These are phyloP conservation scores for Escovopsis sp. DNA, from an alignment of 2,329 filamentous ascomycete species.

Conservation along the genomic window DNA sequence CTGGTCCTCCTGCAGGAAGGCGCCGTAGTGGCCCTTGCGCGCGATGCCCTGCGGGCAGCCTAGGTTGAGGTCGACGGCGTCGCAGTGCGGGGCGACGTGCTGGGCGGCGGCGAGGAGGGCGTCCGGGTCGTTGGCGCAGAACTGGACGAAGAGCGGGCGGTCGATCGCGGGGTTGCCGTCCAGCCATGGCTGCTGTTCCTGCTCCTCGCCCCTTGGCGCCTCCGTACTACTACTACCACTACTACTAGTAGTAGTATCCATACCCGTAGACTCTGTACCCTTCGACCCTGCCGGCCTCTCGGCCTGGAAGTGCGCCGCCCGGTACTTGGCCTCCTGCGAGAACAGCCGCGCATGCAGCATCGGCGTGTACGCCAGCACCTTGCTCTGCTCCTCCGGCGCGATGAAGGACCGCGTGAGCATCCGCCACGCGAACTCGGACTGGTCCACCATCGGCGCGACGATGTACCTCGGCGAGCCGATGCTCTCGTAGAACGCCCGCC, in stretches of 20 bases:
- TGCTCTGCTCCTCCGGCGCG: constrained; percentile 43
- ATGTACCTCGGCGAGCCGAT: constrained; percentile 84
- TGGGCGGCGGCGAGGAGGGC: constrained; percentile 65
- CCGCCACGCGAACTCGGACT: constrained; percentile 97
- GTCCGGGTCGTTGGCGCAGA: constrained; percentile 81
- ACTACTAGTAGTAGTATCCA: too few species aligned
- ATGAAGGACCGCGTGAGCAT: constrained; percentile 92
- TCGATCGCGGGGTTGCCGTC: constrained; percentile 80
- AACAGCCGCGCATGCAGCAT: constrained; percentile 95
- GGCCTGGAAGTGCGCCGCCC: constrained; percentile 68
- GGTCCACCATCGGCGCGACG: constrained; percentile 94
- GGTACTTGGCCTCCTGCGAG: constrained; percentile 58
- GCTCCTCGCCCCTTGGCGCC: too few species aligned
- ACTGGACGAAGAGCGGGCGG: constrained; percentile 86
- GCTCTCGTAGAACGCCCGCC: constrained; percentile 85
- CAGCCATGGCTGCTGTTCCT: constrained; percentile 36
- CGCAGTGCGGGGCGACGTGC: constrained; percentile 71
- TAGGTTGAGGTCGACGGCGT: constrained; percentile 88
- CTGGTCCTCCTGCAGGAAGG: constrained; percentile 90
- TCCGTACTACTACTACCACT: too few species aligned
- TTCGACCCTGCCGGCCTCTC: constrained; percentile 20
- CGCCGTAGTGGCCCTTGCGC: constrained; percentile 75
- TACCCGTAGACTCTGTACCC: too few species aligned
- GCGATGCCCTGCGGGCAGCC: constrained; percentile 96
- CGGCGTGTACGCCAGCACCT: constrained; percentile 76